Evolutionary conservation across 192 early-diverging fungal genomes (phyloP), one percentile per base, ranked within the genome.

Genomic region (Umbelopsis sp.): DNA sequence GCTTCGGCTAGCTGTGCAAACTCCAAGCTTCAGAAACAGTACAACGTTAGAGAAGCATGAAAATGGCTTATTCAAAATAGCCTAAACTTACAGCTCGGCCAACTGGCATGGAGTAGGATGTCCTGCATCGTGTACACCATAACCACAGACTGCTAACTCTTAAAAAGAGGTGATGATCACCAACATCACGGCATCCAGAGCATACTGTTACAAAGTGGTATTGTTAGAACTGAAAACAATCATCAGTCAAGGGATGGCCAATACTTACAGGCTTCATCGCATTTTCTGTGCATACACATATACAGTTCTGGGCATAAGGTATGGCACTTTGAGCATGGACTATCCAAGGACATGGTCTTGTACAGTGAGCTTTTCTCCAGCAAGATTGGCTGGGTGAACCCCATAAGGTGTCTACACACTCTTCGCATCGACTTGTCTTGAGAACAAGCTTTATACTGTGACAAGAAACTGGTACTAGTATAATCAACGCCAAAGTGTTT

Each of bases 41-140:
- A 41, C 0, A 11, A 41, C 8, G 38, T 41, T 41, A 41, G 1
- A 11, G 38, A 41, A 6, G 12, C 7, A 11, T 41, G 12, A 41
- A 41, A 41, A 41, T 41, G 38, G 12, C 12, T 41, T 0, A 5
- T 41, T 41, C 38, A 0, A 11, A 41, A 11, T 41, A 41, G 12
- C 12, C 0, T 20, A n/a, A 17, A 62, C 56, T 32, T 31, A 62
- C 56, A 34, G 56, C 56, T 62, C 56, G 56, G 26, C 56, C 56
- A 62, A 62, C 56, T 6, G 56, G 31, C 56, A 62, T 62, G 56
- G 56, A 62, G 26, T 62, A 62, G 20, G 56, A 62, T 34, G 56
- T 62, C 56, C 56, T 62, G 56, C 56, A 62, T 62, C 56, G 26
- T 34, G 56, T 62, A 62, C 56, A 62, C 56, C 56, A 62, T 62